A percentile compares a stretch with the other conserved stretches of the same genome.
Conservation (phyloP, 805 yeast species). For the Kodamaea jinghongensis region DNA sequence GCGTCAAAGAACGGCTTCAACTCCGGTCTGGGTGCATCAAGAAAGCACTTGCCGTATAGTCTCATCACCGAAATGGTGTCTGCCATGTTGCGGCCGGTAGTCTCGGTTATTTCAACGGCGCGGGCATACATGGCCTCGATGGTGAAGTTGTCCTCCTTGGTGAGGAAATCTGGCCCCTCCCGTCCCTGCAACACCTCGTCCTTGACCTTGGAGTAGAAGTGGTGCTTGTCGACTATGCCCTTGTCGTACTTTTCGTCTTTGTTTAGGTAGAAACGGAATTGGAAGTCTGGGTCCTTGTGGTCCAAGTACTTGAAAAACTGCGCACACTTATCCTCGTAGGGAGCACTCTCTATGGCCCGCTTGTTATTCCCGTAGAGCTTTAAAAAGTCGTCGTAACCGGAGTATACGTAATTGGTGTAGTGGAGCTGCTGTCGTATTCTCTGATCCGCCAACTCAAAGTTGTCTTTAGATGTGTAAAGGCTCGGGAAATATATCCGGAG, state of each 20-base stretch:
- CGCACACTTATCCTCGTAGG: slow-evolving; percentile 23
- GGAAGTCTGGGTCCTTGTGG: slow-evolving; percentile 22
- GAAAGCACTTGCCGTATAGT: slow-evolving; percentile 31
- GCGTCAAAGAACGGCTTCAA: slow-evolving; percentile 11
- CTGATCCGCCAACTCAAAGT: slow-evolving; percentile 4
- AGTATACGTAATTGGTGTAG: slow-evolving; percentile 23
- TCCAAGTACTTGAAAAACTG: slow-evolving; percentile 23
- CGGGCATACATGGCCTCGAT: slow-evolving; percentile 18
- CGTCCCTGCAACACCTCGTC: slow-evolving; percentile 1
- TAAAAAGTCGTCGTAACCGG: slow-evolving; percentile 19
- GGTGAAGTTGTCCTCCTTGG: slow-evolving; percentile 16
- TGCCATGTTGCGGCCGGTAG: slow-evolving; percentile 25
- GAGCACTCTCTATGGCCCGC: slow-evolving; percentile 9
- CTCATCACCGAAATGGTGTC: slow-evolving; percentile 30
- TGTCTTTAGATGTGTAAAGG: not conserved
- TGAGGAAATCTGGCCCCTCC: slow-evolving; percentile 9
- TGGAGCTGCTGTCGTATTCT: slow-evolving; percentile 15
- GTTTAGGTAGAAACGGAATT: slow-evolving; percentile 12
- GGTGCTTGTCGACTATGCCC: slow-evolving; percentile 17
- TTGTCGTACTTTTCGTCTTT: slow-evolving; percentile 18
- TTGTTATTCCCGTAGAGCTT: slow-evolving; percentile 6
- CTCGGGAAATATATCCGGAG: not conserved
- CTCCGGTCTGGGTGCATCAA: slow-evolving; percentile 9
- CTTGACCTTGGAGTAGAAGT: slow-evolving; percentile 11
- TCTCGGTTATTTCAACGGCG: slow-evolving; percentile 15